Evolutionary conservation across 2,329 filamentous ascomycete genomes (phyloP), one percentile per base, ranked within the genome.

Genomic region (Fusarium chuoi): DNA sequence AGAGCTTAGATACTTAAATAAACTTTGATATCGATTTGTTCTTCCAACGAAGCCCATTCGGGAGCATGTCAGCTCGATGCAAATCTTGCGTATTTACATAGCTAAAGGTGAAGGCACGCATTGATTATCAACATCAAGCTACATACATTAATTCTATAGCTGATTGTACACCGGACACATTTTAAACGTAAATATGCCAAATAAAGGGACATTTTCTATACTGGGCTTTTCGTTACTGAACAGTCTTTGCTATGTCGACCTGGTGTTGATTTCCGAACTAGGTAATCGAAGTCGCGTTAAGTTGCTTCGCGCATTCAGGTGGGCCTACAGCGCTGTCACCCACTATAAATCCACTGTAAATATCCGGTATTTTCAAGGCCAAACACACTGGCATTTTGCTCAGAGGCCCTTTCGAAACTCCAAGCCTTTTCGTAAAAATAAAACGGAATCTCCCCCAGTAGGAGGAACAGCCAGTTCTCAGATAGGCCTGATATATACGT

Each of bases 381-480:
- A 36, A 35, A 15, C 17, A 26, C 14, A n/a, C 35, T 4, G 10
- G 51, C 35, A 3, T 39, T 13, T 24, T 36, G 20, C 22, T 22
- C 11, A 5, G 7, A 17, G 8, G 20, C n/a, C 10, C 11, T 13
- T 9, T 38, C 7, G 10, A n/a, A 35, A 20, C 14, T 54, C 15
- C 35, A 10, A 38, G 20, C 18, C 8, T 17, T 13, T n/a, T 15
- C 15, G 9, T 12, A 4, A n/a, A 14, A 17, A 10, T 3, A 39
- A 22, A 22, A 7, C 15, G 2, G 5, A n/a, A 14, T 22, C 14
- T 3, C 15, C 7, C 20, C 18, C 3, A 28, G 8, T 3, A 7
- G 2, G 14, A 18, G 10, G 6, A 17, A 39, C 5, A n/a, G 1
- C 3, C 20, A 9, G 3, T n/a, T 10, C 6, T n/a, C 4, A 10